Evolutionary conservation across 768 basidiomycete species (phyloP), one percentile per base, ranked within the genome.

Genomic region (Podaxis sp.): DNA sequence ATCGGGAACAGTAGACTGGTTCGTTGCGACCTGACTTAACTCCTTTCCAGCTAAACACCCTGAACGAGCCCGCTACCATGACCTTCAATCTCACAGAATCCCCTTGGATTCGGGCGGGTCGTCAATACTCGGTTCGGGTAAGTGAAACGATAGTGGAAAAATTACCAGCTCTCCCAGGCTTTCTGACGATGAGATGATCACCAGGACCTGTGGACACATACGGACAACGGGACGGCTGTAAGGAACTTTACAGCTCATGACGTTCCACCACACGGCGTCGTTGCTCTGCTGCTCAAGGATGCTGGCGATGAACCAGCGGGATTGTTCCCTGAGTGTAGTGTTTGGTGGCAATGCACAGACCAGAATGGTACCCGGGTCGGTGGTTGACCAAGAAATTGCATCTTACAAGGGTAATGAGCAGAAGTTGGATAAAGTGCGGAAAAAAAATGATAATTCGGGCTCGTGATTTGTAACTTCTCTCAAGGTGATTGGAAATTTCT

Each of bases 161-260:
- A 33, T 52, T 49, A 49, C 53, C 48, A 36, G 41, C 41, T 30
- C 15, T 59, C 41, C 48, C 28, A 15, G 37, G 33, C 22, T 41
- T n/a, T 24, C 8, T 58, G 12, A 48, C 10, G 56, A 40, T 26
- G 10, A 10, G 28, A 48, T 48, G n/a, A n/a, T 17, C 20, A 11
- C 37, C 64, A 90, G 87, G 89, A 91, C 66, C 76, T 90, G 1
- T 91, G 89, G 89, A 70, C 84, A 2, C 89, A 90, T 70, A 88
- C 87, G 20, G 76, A 87, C 66, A 90, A 88, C 66, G 87, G 87
- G 3, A 89, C 85, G 0, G 84, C 84, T 0, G 76, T 86, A 24
- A 80, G 88, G 20, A 85, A 82, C 70, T 78, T 89, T 66, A 84
- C 82, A 3, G 80, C 75, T 3, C 56, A 75, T 11, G 73, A 72